phyloP scores from a whole-genome alignment of 73 alveolate genomes.

The Durusdinium trenchii region DNA sequence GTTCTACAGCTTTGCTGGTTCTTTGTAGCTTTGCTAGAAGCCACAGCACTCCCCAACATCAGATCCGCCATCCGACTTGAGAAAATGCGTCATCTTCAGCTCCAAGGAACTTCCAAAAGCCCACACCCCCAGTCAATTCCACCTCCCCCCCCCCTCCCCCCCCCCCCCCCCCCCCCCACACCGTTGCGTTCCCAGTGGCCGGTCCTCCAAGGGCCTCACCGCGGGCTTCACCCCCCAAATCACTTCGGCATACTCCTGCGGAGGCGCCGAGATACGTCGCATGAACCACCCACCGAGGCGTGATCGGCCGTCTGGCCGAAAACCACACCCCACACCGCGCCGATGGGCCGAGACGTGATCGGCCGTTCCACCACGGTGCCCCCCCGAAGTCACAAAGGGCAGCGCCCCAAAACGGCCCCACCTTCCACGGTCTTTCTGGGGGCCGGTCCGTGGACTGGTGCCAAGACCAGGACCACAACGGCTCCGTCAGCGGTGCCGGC shows the following conservation, averaged over 20 bases:
- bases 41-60: too few relatives aligned
- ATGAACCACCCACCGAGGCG: too few relatives aligned
- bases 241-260: conserved; percentile 91
- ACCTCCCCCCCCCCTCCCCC: not conserved
- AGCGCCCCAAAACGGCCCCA: not conserved
- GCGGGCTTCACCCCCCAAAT: conserved; percentile 94
- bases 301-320: too few relatives aligned
- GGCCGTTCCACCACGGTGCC: conserved; percentile 36
- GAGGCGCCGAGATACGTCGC: too few relatives aligned
- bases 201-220: conserved; percentile 40
- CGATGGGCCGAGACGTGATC: too few relatives aligned
- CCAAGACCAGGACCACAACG: not conserved
- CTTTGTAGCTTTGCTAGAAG: too few relatives aligned
- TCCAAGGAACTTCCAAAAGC: not conserved
- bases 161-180: not conserved
- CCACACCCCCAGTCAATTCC: not conserved
- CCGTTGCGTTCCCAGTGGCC: not conserved
- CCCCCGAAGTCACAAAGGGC: conserved; percentile 87
- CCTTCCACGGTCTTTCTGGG: not conserved
- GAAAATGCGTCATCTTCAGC: too few relatives aligned
- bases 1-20: too few relatives aligned
- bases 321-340: too few relatives aligned
- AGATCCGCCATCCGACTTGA: too few relatives aligned
- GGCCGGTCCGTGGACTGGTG: not conserved
- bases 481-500: not conserved